Percentiles rank a stretch among this genome's conserved stretches.
Evolutionary conservation across 1,284 basidiomycete genomes (phyloP).

Genomic region (Prillingera fragicola): DNA sequence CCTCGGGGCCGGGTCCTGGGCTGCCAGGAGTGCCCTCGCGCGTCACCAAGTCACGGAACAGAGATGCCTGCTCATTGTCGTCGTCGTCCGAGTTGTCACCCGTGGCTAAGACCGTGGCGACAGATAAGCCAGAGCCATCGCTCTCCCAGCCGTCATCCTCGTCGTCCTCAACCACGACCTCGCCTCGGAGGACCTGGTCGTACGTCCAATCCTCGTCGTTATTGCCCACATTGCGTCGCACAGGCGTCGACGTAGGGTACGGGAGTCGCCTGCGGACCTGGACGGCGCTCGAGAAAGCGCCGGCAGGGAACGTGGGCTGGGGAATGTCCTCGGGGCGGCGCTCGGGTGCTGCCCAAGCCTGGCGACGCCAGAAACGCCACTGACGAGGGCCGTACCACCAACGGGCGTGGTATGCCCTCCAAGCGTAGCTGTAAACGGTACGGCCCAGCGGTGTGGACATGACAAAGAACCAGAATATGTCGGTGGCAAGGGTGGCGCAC

Average conservation of each 20-base stretch:
- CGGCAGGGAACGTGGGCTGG: neutral
- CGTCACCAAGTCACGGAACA: constrained; percentile 31
- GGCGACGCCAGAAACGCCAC: constrained; percentile 37
- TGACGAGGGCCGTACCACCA: constrained; percentile 46
- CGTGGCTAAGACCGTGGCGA: constrained; percentile 14
- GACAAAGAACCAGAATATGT: constrained; percentile 21
- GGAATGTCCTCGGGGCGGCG: neutral
- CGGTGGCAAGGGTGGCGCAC: constrained; percentile 9
- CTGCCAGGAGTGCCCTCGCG: neutral
- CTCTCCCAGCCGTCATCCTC: constrained; percentile 22
- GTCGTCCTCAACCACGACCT: constrained; percentile 31
- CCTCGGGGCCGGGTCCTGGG: constrained; percentile 11
- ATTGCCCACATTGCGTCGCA: neutral
- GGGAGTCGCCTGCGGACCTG: neutral
- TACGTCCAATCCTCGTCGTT: constrained; percentile 13
- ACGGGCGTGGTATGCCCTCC: constrained; percentile 13
- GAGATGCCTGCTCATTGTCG: constrained; percentile 17
- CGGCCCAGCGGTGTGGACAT: constrained; percentile 29
- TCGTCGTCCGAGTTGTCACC: constrained; percentile 17
- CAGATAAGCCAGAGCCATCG: no score
- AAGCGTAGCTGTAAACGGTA: constrained; percentile 6
- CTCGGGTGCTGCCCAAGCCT: constrained; percentile 30
- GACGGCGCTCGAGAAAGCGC: neutral
- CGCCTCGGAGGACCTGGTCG: constrained; percentile 26
- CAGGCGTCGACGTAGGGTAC: neutral